Evolutionary conservation across 306 rosid genomes (phyloP).

Genomic region (Abrus pulchellus): DNA sequence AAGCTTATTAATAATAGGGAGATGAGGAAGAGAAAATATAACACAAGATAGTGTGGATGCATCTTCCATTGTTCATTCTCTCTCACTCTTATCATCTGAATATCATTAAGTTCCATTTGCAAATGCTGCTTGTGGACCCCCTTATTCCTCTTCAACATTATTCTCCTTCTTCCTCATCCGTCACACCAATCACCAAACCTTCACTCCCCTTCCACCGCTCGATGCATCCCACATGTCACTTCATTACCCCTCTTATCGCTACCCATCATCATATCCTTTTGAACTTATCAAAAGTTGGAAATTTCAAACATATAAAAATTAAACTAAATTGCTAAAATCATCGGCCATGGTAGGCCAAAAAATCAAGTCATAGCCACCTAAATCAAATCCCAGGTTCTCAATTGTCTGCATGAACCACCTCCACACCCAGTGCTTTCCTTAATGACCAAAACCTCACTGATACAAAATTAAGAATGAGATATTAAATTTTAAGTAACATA

Average conservation of each 20-base stretch:
- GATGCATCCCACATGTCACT: constrained; percentile 41
- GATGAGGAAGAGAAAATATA: neutral
- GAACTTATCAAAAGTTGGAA: neutral
- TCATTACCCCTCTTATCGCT: neutral
- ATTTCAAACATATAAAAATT: neutral
- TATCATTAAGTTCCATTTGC: constrained; percentile 30
- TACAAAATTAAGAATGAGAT: neutral
- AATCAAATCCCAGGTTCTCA: neutral
- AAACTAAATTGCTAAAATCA: constrained; percentile 4
- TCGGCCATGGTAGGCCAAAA: neutral
- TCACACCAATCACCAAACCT: neutral
- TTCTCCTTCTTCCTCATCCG: constrained; percentile 5
- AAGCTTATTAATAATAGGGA: constrained; percentile 5
- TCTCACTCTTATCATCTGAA: constrained; percentile 23
- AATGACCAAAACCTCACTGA: neutral
- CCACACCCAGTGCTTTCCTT: neutral
- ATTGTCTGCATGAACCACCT: constrained; percentile 32
- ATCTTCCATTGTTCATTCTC: constrained; percentile 17
- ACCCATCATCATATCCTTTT: neutral
- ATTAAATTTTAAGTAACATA: too few species aligned
- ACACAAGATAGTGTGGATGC: constrained; percentile 5
- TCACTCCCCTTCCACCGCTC: neutral
- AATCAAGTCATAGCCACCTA: neutral
- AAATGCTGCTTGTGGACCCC: constrained; percentile 9
- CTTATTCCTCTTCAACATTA: constrained; percentile 8